Base-by-base conservation (phyloP, 306 rosid species). In the Cucurbita argyrosperma region DNA sequence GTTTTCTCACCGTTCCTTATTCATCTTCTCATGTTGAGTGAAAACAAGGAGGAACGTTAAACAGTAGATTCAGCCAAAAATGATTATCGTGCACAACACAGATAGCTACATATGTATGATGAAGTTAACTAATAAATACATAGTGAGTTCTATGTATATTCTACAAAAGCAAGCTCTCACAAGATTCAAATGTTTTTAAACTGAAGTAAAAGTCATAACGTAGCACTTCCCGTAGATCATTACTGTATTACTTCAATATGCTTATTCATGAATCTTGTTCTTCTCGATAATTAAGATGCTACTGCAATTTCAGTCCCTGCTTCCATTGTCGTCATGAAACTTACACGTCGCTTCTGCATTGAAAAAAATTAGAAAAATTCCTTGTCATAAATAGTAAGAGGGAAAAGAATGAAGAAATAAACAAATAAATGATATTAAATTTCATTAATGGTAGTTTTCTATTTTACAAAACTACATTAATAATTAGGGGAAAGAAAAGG, bases 321-420 rank as follows among this genome's bases (percentile, higher is more conserved):
- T 70, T 87, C 92, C 39, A 11, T 80, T 53, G 81, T 78, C 57
- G 94, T 81, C 80, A 77, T 78, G 80, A 91, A 94, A 81, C 96
- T 89, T 83, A 94, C 99, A 64, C 89, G 87, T 75, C 90, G 85
- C 74, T 82, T 94, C 99, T 91, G 92, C 90, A 82, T 58, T 30
- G 2, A 30, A 30, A 30, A 30, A 30, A 2, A 30, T 30, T 30
- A 30, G 35, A 30, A 30, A 30, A 30, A 2, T 3, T 30, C 2
- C 30, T 1, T 26, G 26, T 26, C 26, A 26, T 1, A 26, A 26
- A 26, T 26, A 26, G 35, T 2, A 30, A 3, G 35, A 30, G 35
- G 35, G 35, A 30, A 30, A 2, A 30, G 35, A 30, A 30, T 30
- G 35, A 30, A 30, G 35, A 30, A 30, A 30, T 30, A 30, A 30